These are phyloP conservation scores for Citrullus colocynthis DNA, from an alignment of 306 rosid genomes.

Conservation along the genomic window DNA sequence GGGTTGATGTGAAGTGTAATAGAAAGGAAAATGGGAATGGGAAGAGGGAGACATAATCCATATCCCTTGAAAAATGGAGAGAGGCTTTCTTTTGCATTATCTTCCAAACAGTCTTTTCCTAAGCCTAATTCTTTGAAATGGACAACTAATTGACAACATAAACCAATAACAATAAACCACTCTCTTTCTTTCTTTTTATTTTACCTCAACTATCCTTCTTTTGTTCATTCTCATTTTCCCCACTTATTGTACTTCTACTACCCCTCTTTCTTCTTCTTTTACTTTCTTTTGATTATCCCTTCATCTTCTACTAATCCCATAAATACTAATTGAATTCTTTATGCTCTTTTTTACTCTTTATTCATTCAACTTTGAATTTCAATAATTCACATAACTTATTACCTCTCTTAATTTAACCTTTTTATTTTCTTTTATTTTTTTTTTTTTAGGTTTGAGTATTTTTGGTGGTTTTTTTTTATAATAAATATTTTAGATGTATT, in stretches of 20 bases:
- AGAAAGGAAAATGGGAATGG: not conserved
- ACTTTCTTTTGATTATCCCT: not conserved
- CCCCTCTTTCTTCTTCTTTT: not conserved
- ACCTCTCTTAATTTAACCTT: too few species aligned
- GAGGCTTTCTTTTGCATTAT: not conserved
- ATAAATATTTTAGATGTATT: too few species aligned
- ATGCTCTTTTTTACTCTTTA: not conserved
- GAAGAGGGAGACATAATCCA: slow-evolving; percentile 5
- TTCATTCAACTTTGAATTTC: not conserved
- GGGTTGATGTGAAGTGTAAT: not conserved
- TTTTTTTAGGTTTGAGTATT: too few species aligned
- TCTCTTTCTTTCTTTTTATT: not conserved
- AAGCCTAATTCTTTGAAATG: not conserved
- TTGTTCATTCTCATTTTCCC: not conserved
- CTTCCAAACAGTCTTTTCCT: slow-evolving; percentile 1
- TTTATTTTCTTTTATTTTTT: too few species aligned
- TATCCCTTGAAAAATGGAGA: slow-evolving; percentile 6
- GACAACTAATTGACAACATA: slow-evolving; percentile 4
- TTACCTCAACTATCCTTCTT: not conserved
- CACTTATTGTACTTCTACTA: not conserved
- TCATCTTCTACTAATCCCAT: too few species aligned
- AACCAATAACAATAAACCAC: too few species aligned
- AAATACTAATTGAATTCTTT: not conserved
- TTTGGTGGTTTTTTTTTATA: too few species aligned
- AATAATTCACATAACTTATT: too few species aligned